Evolutionary conservation across 2,329 filamentous ascomycete species (phyloP), one percentile per base, ranked within the genome.

Genomic region (Xylogone sp.): DNA sequence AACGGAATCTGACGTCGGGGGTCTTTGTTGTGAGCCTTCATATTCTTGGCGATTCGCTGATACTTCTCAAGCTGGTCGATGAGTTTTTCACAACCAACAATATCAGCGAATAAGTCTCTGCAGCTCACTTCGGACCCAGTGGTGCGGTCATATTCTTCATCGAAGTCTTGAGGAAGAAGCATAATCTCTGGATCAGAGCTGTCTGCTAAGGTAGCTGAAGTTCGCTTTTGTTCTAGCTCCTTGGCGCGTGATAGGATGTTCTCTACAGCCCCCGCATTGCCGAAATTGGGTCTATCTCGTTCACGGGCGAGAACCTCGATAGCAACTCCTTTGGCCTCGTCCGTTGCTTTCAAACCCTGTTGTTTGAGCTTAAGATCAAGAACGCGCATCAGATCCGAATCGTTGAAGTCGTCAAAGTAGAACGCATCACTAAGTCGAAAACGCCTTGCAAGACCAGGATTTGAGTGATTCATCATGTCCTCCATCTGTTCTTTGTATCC

Each of bases 211-310:
- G 58, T 31, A 59, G 59, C 43, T 61, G 55, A 51, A 49, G 39
- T 45, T 64, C 62, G 12, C 62, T 59, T n/a, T 55, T 58, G 0
- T 18, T 22, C 42, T 66, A 27, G 24, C 24, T 27, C 10, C 42
- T 66, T 84, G 82, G 0, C 74, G 71, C 52, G 82, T 66, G 0
- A 90, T 67, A 52, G 79, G 65, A 90, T 62, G n/a, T 79, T 87
- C 46, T 93, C 86, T 18, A 94, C 79, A 56, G 90, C 87, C 0
- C 86, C 82, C 0, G 82, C 87, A 59, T 93, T 92, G 1, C 88
- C 82, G 62, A 88, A 89, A 55, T 87, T 79, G 0, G 78, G 77
- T 0, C 81, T 74, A 56, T 86, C 86, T 1, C 85, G 78, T 1
- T 79, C 77, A 3, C 84, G 75, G 6, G 69, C 68, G 0, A 92